Evolutionary conservation across 306 rosid species (phyloP).

Genomic region (Trichosanthes cucumerina): DNA sequence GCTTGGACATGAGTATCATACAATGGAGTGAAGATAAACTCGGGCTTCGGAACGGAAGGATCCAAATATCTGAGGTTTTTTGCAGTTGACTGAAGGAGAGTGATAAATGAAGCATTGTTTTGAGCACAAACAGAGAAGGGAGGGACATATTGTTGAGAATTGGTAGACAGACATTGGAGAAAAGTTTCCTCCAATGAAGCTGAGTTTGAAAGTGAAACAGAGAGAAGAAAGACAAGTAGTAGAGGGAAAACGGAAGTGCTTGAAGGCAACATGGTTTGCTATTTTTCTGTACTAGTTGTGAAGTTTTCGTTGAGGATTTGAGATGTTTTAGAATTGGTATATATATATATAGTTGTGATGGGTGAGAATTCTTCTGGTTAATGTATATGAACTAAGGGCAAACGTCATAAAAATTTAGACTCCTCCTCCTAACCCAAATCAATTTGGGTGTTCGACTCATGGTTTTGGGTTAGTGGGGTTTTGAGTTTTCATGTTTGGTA

Average conservation of each 20-base stretch:
- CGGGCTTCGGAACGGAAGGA: conserved; percentile 60
- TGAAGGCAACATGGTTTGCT: conserved; percentile 20
- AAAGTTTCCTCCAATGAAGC: conserved; percentile 31
- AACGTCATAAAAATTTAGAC: too few relatives aligned
- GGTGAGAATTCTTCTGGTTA: too few relatives aligned
- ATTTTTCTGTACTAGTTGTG: not conserved
- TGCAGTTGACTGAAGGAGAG: conserved; percentile 54
- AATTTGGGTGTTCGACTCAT: too few relatives aligned
- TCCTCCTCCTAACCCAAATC: too few relatives aligned
- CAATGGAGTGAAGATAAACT: conserved; percentile 54
- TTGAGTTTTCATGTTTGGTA: too few relatives aligned
- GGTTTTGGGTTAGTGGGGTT: too few relatives aligned
- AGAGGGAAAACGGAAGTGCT: conserved; percentile 1
- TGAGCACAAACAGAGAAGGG: conserved; percentile 36
- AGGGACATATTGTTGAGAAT: conserved; percentile 22
- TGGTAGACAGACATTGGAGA: conserved; percentile 29
- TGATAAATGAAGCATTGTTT: conserved; percentile 24
- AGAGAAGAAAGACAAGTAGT: conserved; percentile 19
- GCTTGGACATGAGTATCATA: conserved; percentile 50
- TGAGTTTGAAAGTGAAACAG: conserved; percentile 23
- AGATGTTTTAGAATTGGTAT: not conserved
- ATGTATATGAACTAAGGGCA: too few relatives aligned
- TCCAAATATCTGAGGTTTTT: conserved; percentile 45
- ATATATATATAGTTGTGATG: not conserved
- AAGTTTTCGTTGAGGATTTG: not conserved